phyloP scores from a whole-genome alignment of 768 basidiomycete genomes.

The Cystobasidium onofrii region DNA sequence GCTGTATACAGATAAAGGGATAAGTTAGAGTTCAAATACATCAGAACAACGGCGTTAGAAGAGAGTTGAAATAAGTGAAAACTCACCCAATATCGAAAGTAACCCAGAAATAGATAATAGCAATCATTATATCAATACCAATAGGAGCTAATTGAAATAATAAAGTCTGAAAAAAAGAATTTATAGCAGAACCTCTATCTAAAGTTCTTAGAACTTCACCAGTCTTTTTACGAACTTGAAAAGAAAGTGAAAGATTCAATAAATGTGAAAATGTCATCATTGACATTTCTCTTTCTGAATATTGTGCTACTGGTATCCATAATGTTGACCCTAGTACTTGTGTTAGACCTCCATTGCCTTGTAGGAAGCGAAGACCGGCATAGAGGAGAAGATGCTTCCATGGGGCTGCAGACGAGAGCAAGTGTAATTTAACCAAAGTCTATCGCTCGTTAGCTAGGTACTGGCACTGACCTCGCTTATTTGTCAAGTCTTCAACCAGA shows the following conservation, averaged over 20 bases:
- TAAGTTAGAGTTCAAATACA: not conserved
- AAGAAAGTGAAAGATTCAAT: conserved; percentile 73
- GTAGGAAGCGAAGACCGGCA: conserved; percentile 61
- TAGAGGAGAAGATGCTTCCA: conserved; percentile 67
- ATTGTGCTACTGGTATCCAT: conserved; percentile 85
- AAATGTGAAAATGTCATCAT: conserved; percentile 77
- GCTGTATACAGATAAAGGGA: conserved; percentile 46
- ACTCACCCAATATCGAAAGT: conserved; percentile 7
- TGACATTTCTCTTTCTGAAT: conserved; percentile 69
- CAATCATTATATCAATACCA: conserved; percentile 59
- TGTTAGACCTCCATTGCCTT: conserved; percentile 64
- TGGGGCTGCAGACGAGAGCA: conserved; percentile 48
- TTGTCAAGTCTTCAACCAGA: conserved; percentile 49
- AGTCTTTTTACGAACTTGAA: conserved; percentile 62
- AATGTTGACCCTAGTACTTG: conserved; percentile 50
- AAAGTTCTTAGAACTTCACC: conserved; percentile 76
- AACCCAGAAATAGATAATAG: conserved; percentile 31
- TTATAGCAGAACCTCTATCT: conserved; percentile 76
- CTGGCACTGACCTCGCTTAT: not conserved
- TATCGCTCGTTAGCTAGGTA: too few species aligned
- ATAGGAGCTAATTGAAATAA: conserved; percentile 78
- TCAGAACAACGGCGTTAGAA: too few species aligned
- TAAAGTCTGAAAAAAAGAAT: conserved; percentile 59
- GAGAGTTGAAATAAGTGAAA: not conserved
- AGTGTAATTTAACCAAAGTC: too few species aligned